phyloP scores from a whole-genome alignment of 768 basidiomycete genomes.

The Naganishia onofrii region DNA sequence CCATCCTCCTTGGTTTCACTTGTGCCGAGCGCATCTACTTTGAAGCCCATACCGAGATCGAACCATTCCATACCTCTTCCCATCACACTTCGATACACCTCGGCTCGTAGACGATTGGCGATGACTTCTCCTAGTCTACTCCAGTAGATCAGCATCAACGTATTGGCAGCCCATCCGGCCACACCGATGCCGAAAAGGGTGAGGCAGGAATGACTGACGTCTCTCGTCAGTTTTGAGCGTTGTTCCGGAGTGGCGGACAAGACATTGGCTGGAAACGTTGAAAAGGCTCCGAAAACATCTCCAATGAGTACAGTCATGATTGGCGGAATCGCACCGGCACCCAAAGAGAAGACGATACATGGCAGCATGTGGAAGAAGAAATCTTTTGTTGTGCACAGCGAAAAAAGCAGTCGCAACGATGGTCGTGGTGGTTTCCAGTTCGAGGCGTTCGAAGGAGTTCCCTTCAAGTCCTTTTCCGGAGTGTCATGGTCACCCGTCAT shows the following conservation, averaged over 20 bases:
- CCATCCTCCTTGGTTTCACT: slow-evolving; percentile 48
- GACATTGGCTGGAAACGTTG: slow-evolving; percentile 57
- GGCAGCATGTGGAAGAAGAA: slow-evolving; percentile 63
- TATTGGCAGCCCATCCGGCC: slow-evolving; percentile 62
- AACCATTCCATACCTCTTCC: slow-evolving; percentile 84
- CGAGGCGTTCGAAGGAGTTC: neutral
- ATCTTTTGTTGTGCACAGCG: slow-evolving; percentile 63
- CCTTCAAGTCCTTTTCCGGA: neutral
- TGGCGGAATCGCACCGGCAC: slow-evolving; percentile 70
- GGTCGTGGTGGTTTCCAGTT: slow-evolving; percentile 54
- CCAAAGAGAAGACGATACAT: slow-evolving; percentile 62
- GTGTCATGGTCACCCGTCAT: neutral
- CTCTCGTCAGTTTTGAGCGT: slow-evolving; percentile 35
- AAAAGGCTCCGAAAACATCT: slow-evolving; percentile 70
- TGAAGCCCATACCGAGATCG: slow-evolving; percentile 66
- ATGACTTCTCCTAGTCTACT: slow-evolving; percentile 82
- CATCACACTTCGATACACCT: slow-evolving; percentile 68
- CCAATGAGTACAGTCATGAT: slow-evolving; percentile 84
- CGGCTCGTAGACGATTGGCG: slow-evolving; percentile 64
- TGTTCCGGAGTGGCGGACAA: slow-evolving; percentile 38
- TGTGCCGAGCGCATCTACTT: slow-evolving; percentile 53
- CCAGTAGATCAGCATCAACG: slow-evolving; percentile 75
- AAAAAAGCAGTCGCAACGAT: slow-evolving; percentile 66
- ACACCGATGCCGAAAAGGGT: slow-evolving; percentile 48
- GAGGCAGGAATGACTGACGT: slow-evolving; percentile 40